Evolutionary conservation across 768 basidiomycete genomes (phyloP).

Genomic region (Russula dissimulans): DNA sequence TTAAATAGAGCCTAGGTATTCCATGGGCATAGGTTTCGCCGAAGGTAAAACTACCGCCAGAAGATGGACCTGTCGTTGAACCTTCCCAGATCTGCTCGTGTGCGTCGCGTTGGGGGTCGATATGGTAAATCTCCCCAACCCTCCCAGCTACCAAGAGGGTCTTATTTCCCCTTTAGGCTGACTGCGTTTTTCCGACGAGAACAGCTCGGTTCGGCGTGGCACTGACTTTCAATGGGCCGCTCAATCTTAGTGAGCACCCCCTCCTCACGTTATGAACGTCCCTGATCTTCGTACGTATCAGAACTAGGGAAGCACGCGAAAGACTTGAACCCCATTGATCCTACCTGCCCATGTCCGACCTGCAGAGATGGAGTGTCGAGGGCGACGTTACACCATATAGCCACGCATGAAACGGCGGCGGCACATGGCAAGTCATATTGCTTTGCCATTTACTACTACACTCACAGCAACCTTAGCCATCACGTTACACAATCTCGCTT

Average conservation of each 20-base stretch:
- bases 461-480: constrained; percentile 39
- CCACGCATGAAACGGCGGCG: constrained; percentile 74
- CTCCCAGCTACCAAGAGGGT: neutral
- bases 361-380: constrained; percentile 59
- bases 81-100: constrained; percentile 62
- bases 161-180: constrained; percentile 43
- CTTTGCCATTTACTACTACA: neutral
- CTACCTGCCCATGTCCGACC: constrained; percentile 78
- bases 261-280: neutral
- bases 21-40: constrained; percentile 89
- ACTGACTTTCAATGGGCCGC: constrained; percentile 67
- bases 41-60: constrained; percentile 45
- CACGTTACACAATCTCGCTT: constrained; percentile 75
- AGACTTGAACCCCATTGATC: constrained; percentile 67
- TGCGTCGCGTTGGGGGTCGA: constrained; percentile 89
- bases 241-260: constrained; percentile 61
- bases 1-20: constrained; percentile 68
- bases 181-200: constrained; percentile 89
- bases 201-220: constrained; percentile 90
- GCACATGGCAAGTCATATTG: constrained; percentile 54
- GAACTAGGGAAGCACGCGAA: constrained; percentile 61
- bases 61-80: neutral
- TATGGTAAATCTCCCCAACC: constrained; percentile 49
- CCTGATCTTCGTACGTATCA: constrained; percentile 22
- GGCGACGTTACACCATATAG: constrained; percentile 65